These are phyloP conservation scores for Citrus medica DNA, from an alignment of 345 rosid species.

Conservation along the genomic window DNA sequence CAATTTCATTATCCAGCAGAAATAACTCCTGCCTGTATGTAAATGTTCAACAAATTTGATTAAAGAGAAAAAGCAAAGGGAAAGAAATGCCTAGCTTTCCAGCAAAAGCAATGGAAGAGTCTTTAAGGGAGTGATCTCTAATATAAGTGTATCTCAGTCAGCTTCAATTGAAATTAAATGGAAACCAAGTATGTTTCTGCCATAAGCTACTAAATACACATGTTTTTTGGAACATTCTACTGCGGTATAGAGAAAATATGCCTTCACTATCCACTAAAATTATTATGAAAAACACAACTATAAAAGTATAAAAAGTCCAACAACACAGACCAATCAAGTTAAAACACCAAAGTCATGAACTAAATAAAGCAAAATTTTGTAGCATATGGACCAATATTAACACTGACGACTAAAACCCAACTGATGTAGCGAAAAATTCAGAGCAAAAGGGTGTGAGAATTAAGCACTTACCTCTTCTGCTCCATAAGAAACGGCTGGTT, in stretches of 20 bases:
- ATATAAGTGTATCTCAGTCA: not conserved
- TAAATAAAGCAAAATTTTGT: not conserved
- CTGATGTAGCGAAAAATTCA: not conserved
- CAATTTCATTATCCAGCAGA: conserved; percentile 58
- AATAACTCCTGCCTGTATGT: conserved; percentile 47
- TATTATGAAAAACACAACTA: not conserved
- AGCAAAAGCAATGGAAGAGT: not conserved
- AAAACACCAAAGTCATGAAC: not conserved
- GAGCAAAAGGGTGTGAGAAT: not conserved
- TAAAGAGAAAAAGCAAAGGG: not conserved
- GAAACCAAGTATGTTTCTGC: not conserved
- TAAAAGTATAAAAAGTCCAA: not conserved
- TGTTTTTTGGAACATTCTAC: not conserved
- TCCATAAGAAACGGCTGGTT: conserved; percentile 46
- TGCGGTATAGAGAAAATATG: not conserved
- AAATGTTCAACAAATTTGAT: not conserved
- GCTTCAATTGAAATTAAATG: not conserved
- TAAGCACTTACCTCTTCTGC: conserved; percentile 39
- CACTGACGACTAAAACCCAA: not conserved
- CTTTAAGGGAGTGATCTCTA: not conserved
- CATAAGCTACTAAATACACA: not conserved
- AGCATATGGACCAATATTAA: not conserved
- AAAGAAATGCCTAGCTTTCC: conserved; percentile 2
- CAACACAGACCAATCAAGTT: not conserved
- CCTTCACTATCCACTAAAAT: not conserved